Evolutionary conservation across 805 yeast species (phyloP), one percentile per base, ranked within the genome.

Genomic region (Lipomyces spencermartinsiae): DNA sequence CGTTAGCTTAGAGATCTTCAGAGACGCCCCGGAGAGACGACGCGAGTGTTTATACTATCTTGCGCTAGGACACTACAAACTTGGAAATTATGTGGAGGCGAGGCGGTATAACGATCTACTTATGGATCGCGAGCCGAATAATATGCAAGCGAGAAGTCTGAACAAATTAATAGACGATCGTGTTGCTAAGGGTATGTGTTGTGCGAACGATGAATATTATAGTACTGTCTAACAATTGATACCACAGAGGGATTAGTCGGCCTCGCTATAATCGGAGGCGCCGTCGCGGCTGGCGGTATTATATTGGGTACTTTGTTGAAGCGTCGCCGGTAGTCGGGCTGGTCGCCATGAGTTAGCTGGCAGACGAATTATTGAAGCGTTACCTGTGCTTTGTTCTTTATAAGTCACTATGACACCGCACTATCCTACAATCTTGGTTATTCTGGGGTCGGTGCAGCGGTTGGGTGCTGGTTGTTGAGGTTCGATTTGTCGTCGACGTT

Each of bases 41-140:
- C 83, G 97, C 66, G 99, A 95, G 77, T 89, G 96, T 66, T 82
- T 95, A 46, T 95, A 92, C 76, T 95, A 95, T 78, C 80, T 95
- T 68, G 85, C 97, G 3, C 82, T 95, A 60, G 98, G 98, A 0
- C 89, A 95, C 62, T 93, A 84, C 78, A 94, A 94, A 78, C 81
- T 92, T 6, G 96, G 97, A 10, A 97, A 95, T 75, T 93, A 89
- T 76, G 80, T 89, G 51, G 91, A 92, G 76, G 92, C 98, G 2
- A 87, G 95, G 74, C 82, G 94, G 72, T 95, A 94, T 77, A 86
- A 92, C 3, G 97, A 93, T 67, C 86, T 90, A 0, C 80, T 95
- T 71, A 81, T 91, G 55, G 82, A 83, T 58, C 87, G 88, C 71
- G 99, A 96, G 78, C 97, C 98, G 0, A 89, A 88, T 31, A 93